Base-by-base conservation (phyloP, 495 filamentous ascomycete genomes). In the Annulohypoxylon maeteangense region DNA sequence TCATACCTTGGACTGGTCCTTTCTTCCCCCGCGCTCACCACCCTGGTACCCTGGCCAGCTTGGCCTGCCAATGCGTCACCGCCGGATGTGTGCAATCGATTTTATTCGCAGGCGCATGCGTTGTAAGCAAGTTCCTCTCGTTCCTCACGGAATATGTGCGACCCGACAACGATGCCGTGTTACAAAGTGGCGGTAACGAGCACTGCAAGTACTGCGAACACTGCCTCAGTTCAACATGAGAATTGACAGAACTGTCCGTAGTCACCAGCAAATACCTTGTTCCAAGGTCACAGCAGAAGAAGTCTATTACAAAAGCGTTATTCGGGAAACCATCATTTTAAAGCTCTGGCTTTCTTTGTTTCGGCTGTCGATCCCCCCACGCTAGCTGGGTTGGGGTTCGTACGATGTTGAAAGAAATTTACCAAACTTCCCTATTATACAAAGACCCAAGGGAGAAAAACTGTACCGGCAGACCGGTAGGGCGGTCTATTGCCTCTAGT, bases 311-410 rank as follows among this genome's bases (percentile, higher is more conserved):
- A 38, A 23, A 44, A 25, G 45, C 45, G 12, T 22, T 42, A 34
- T 54, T 32, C 29, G 34, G 29, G 29, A 54, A 32, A 54, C 2
- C 25, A 12, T 20, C 31, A 47, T 62, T 57, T 29, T 51, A 7
- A 18, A 61, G 55, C 54, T 53, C 34, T 65, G 40, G 11, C 44
- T 62, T 56, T 51, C 57, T 57, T 66, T 67, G 58, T 71, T 63
- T 71, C 63, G 36, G 53, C 38, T 23, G 56, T 42, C 55, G 62
- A 71, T 71, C 68, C 42, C 56, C 62, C 48, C 58, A 65, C 60
- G 65, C 51, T 42, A 59, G 34, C 68, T 71, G 68, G 63, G 68
- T 71, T 71, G 68, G 68, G 68, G 68, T 71, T 71, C 34, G 65
- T 58, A 63, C 25, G 44, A 44, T 58, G 23, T 62, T 44, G 12